A percentile compares a stretch with the other conserved stretches of the same genome.
phyloP scores from a whole-genome alignment of 2,329 filamentous ascomycete genomes.

The Fusarium sp. region DNA sequence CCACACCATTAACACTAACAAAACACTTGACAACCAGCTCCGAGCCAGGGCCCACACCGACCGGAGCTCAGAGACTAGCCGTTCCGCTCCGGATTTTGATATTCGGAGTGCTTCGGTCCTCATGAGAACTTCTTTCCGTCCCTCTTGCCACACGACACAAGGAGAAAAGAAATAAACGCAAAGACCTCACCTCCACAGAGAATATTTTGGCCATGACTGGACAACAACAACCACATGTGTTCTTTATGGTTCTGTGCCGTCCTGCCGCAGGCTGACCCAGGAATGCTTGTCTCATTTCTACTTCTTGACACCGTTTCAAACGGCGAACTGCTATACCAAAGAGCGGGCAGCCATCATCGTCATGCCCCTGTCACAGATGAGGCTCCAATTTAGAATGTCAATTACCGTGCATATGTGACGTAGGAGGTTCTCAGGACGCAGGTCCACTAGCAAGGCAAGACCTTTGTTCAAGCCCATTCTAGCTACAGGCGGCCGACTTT shows the following conservation, averaged over 20 bases:
- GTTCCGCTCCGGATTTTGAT: slow-evolving; percentile 40
- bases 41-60: slow-evolving; percentile 43
- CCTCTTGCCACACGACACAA: slow-evolving; percentile 16
- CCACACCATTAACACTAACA: slow-evolving; percentile 39
- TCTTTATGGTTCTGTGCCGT: slow-evolving; percentile 1
- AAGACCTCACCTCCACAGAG: slow-evolving; percentile 6
- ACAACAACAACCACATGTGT: not conserved
- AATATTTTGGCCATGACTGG: not conserved
- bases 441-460: slow-evolving; percentile 23
- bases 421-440: slow-evolving; percentile 35
- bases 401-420: slow-evolving; percentile 41
- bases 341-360: slow-evolving; percentile 8
- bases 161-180: not conserved
- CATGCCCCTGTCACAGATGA: slow-evolving; percentile 36
- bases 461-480: slow-evolving; percentile 28
- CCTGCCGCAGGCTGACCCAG: slow-evolving; percentile 17
- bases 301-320: slow-evolving; percentile 1
- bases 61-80: slow-evolving; percentile 34
- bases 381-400: slow-evolving; percentile 33
- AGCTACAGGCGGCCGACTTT: slow-evolving; percentile 38
- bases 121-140: slow-evolving; percentile 18
- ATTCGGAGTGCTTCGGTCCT: slow-evolving; percentile 37
- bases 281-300: not conserved
- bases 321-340: slow-evolving; percentile 1
- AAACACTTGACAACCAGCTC: slow-evolving; percentile 27